A percentile compares a stretch with the other conserved stretches of the same genome.
Evolutionary conservation across 306 rosid genomes (phyloP).

Genomic region (Sophora flavescens): DNA sequence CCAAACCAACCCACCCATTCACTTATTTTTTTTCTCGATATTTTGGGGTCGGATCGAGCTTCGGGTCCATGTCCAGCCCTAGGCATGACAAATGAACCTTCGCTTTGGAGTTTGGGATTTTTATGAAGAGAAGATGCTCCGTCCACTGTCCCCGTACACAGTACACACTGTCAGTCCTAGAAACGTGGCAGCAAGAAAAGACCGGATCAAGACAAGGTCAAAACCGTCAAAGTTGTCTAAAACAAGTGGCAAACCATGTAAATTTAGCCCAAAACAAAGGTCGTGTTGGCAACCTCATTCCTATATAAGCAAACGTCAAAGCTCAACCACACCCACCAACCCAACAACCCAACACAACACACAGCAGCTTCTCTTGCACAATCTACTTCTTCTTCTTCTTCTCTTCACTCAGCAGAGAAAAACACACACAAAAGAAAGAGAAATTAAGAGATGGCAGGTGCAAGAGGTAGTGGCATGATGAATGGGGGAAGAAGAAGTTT

Average conservation of each 20-base stretch:
- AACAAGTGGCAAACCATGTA: slow-evolving; percentile 21
- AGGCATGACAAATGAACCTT: too few relatives aligned
- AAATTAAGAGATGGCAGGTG: slow-evolving; percentile 47
- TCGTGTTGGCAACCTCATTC: background rate
- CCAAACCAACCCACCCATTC: too few relatives aligned
- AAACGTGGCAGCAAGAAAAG: background rate
- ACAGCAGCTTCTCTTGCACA: background rate
- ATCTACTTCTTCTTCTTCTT: too few relatives aligned
- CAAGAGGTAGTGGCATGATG: slow-evolving; percentile 44
- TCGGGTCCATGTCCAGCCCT: too few relatives aligned
- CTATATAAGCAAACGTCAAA: slow-evolving; percentile 28
- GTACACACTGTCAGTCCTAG: background rate
- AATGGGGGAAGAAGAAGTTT: slow-evolving; percentile 49
- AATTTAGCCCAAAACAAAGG: background rate
- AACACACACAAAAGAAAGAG: background rate
- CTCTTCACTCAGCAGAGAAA: background rate
- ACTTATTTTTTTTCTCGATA: too few relatives aligned
- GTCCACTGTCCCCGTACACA: background rate
- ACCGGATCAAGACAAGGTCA: slow-evolving; percentile 32
- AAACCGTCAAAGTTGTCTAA: slow-evolving; percentile 26
- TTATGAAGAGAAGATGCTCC: background rate
- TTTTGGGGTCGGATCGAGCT: too few relatives aligned
- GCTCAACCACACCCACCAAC: background rate
- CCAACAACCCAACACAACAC: background rate
- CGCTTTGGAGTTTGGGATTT: background rate